Percentiles rank a stretch among this genome's conserved stretches.
phyloP scores from a whole-genome alignment of 2,329 filamentous ascomycete species.

The Phoma herbarum region DNA sequence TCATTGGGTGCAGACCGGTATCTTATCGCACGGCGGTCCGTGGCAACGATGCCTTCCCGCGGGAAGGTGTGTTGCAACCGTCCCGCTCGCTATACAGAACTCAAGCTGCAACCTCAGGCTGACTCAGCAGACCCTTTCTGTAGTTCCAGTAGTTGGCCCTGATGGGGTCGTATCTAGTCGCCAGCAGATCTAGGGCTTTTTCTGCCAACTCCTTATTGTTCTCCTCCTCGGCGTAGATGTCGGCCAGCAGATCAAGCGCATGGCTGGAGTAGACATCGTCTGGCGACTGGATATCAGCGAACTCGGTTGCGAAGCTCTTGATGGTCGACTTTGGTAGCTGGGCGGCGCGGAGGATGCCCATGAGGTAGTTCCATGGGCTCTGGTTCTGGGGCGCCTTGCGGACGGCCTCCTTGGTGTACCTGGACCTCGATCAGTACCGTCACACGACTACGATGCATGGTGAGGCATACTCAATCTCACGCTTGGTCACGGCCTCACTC shows the following conservation, averaged over 20 bases:
- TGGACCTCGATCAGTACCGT: constrained; percentile 34
- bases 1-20: constrained; percentile 26
- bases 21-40: constrained; percentile 11
- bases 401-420: constrained; percentile 73
- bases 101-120: constrained; percentile 36
- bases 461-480: constrained; percentile 72
- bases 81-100: constrained; percentile 9
- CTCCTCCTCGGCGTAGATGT: constrained; percentile 65
- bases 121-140: constrained; percentile 58
- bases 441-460: background rate
- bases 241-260: constrained; percentile 75
- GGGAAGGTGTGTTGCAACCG: constrained; percentile 1
- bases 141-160: constrained; percentile 93
- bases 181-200: constrained; percentile 75
- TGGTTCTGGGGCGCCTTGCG: constrained; percentile 88
- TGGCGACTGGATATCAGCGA: constrained; percentile 60
- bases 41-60: constrained; percentile 12
- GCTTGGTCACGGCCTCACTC: constrained; percentile 68
- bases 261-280: constrained; percentile 67
- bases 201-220: constrained; percentile 70
- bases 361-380: constrained; percentile 91
- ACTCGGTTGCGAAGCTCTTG: constrained; percentile 63
- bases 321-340: constrained; percentile 60
- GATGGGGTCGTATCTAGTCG: constrained; percentile 89
- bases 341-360: constrained; percentile 76